Evolutionary conservation across 768 basidiomycete species (phyloP).

Genomic region (Amylocystis lapponica): DNA sequence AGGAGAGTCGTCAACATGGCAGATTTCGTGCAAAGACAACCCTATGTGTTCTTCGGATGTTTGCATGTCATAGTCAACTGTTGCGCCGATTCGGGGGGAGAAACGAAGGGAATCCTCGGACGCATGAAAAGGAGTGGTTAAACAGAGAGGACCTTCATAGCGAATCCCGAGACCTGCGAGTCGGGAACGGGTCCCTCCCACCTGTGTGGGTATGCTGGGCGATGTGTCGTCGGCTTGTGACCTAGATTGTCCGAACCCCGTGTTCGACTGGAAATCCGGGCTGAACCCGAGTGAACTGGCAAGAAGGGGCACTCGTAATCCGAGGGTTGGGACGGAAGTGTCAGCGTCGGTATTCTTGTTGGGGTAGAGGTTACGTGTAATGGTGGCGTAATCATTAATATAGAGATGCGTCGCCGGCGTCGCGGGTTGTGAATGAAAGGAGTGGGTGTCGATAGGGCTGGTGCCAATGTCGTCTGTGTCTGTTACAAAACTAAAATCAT

Average conservation of each 20-base stretch:
- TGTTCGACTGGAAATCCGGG: constrained; percentile 10
- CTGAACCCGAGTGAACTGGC: not conserved
- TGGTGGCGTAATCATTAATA: constrained; percentile 1
- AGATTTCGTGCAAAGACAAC: not conserved
- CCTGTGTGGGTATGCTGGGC: not conserved
- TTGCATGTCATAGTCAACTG: too few relatives aligned
- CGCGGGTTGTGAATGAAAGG: constrained; percentile 12
- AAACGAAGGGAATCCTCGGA: too few relatives aligned
- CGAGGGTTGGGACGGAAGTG: not conserved
- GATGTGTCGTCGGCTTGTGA: not conserved
- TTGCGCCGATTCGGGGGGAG: too few relatives aligned
- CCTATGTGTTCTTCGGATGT: not conserved
- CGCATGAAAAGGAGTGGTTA: too few relatives aligned
- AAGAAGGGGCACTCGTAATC: constrained; percentile 8
- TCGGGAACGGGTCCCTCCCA: not conserved
- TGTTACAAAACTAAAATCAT: constrained; percentile 16
- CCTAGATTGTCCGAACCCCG: not conserved
- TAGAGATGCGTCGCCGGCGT: constrained; percentile 14
- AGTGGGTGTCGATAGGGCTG: constrained; percentile 4
- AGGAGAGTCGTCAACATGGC: not conserved
- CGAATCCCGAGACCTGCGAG: constrained; percentile 4
- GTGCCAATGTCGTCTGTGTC: constrained; percentile 6
- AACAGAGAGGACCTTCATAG: not conserved
- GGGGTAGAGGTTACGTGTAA: constrained; percentile 1
- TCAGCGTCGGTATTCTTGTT: not conserved